Evolutionary conservation across 73 alveolate species (phyloP).

Genomic region (Loxodes magnus): DNA sequence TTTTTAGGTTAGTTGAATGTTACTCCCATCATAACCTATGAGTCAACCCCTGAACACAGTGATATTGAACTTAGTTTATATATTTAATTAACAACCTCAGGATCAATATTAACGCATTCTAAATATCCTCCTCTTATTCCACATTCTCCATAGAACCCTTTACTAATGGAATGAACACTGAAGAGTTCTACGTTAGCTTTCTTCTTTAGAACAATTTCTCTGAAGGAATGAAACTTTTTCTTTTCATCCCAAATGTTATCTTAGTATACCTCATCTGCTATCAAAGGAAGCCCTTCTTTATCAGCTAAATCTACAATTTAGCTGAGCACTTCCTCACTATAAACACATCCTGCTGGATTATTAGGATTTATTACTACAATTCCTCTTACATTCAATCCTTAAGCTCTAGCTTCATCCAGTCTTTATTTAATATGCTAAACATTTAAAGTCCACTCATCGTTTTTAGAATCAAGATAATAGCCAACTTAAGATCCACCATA

Average conservation of each 20-base stretch:
- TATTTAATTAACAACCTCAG: constrained; percentile 42
- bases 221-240: constrained; percentile 63
- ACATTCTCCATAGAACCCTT: constrained; percentile 89
- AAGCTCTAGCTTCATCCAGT: constrained; percentile 26
- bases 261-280: constrained; percentile 98
- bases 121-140: constrained; percentile 89
- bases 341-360: constrained; percentile 92
- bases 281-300: constrained; percentile 59
- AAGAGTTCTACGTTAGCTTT: constrained; percentile 47
- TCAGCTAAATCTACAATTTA: constrained; percentile 42
- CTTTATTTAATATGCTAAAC: constrained; percentile 32
- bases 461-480: constrained; percentile 74
- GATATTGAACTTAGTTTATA: constrained; percentile 40
- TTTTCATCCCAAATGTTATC: constrained; percentile 73
- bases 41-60: constrained; percentile 68
- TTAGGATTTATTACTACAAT: constrained; percentile 93
- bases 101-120: constrained; percentile 45
- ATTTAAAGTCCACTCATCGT: constrained; percentile 71
- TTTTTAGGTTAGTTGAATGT: constrained; percentile 51
- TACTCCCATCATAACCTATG: constrained; percentile 48
- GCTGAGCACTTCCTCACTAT: constrained; percentile 53
- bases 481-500: constrained; percentile 71
- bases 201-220: constrained; percentile 52
- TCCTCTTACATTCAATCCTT: constrained; percentile 58
- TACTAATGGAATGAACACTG: constrained; percentile 67